Base-by-base conservation (phyloP, 345 rosid species). In the Psidium guajava region DNA sequence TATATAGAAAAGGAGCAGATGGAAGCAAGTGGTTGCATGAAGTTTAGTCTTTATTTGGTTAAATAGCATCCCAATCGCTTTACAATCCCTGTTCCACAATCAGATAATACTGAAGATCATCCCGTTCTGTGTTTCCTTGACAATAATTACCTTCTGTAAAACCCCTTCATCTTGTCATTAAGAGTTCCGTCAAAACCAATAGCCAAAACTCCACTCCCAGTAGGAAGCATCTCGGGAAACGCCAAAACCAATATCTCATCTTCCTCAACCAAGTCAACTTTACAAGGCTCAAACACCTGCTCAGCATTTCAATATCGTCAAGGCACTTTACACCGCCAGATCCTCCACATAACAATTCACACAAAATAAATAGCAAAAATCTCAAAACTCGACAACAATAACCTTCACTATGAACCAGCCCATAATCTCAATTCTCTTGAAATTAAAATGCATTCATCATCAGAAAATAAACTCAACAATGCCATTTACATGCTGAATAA, bases 151-250 rank as follows among this genome's bases (percentile, higher is more conserved):
- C 99, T 96, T 90, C 92, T 92, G 85, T 96, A 97, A 85, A 97
- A 96, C 3, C 99, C 99, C 86, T 95, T 97, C 98, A 95, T 93
- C 91, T 87, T 95, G 53, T 97, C 98, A 87, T 91, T 97, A 47
- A 97, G 90, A 44, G 90, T 86, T 42, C 99, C 99, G 47, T 89
- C 92, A 86, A 93, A 97, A 1, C 82, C 91, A 20, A 96, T 89
- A 49, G 89, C 84, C 86, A 97, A 87, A 87, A 92, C 91, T 56
- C 99, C 99, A 4, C 86, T n/a, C n/a, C 96, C 98, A 54, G 86
- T 83, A 0, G 96, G 96, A 85, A 97, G 94, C n/a, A 36, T 82
- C 86, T 91, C 94, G 47, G 86, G 73, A 86, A 97, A 97, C 85
- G 96, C 98, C 88, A 97, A 83, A 77, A 97, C 94, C 88, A 97